Conservation (phyloP, 768 basidiomycete species). For the Boletus pseudo-olivaceus region DNA sequence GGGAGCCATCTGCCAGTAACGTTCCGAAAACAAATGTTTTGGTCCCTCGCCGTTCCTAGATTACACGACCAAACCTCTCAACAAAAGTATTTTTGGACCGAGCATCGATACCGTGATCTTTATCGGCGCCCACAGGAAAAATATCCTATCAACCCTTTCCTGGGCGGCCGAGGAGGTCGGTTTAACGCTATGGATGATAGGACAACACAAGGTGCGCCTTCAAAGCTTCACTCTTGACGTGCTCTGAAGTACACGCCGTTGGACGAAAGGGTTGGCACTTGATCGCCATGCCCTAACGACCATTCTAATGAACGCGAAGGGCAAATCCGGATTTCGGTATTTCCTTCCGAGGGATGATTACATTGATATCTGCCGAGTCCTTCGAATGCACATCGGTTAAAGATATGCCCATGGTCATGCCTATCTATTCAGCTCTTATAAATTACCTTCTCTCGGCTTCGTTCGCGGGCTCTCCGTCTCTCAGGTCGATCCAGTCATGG, state of each 20-base stretch:
- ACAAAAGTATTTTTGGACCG: not conserved
- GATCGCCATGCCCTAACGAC: not conserved
- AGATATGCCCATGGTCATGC: not conserved
- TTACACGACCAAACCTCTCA: not conserved
- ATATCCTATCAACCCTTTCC: not conserved
- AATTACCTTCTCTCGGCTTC: not conserved
- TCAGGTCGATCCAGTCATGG: constrained; percentile 8
- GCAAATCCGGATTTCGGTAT: not conserved
- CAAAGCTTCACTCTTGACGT: not conserved
- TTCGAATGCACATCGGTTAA: not conserved
- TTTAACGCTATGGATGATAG: not conserved
- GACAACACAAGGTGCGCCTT: not conserved
- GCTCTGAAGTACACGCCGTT: not conserved
- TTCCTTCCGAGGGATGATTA: not conserved
- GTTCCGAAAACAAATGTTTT: not conserved
- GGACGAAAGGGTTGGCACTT: not conserved
- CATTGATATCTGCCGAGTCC: not conserved
- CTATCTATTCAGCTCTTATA: not conserved
- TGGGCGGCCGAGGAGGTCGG: not conserved
- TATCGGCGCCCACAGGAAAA: not conserved
- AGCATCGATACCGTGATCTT: not conserved
- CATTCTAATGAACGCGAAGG: not conserved
- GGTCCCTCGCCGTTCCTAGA: not conserved
- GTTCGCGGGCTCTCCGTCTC: not conserved
- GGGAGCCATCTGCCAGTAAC: not conserved